These are phyloP conservation scores for Besnoitia besnoiti DNA, from an alignment of 169 alveolate species.

Conservation along the genomic window DNA sequence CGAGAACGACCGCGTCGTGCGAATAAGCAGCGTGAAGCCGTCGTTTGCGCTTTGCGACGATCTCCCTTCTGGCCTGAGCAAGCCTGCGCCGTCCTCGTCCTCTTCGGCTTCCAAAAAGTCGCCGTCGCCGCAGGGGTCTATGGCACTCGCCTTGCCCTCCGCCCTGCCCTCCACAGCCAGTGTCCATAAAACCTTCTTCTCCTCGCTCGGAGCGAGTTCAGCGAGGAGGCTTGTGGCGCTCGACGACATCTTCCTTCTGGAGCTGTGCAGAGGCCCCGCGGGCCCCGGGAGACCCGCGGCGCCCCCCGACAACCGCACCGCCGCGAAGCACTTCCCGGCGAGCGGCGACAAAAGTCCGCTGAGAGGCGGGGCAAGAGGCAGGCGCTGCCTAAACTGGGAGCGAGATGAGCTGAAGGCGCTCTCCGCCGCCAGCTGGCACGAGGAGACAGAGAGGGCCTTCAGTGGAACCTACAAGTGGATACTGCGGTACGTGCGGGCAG, in stretches of 20 bases:
- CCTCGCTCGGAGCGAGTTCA: background rate
- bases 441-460: background rate
- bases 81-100: background rate
- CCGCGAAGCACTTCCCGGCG: background rate
- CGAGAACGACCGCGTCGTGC: slow-evolving; percentile 27
- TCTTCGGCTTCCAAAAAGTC: no score
- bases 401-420: background rate
- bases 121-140: no score
- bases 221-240: background rate
- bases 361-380: background rate
- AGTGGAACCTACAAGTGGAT: background rate
- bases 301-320: background rate
- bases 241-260: background rate
- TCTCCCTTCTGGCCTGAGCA: background rate
- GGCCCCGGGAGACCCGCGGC: background rate
- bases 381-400: background rate
- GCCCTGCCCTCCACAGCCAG: no score
- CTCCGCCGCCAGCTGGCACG: background rate
- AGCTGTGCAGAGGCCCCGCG: background rate
- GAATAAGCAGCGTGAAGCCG: background rate
- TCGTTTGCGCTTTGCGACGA: background rate
- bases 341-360: background rate
- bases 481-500: background rate
- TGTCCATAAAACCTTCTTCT: background rate
- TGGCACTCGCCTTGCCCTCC: no score